A percentile compares a stretch with the other conserved stretches of the same genome.
These are phyloP conservation scores for Phytophthora vignae DNA, from an alignment of 352 stramenopile genomes.

Conservation along the genomic window DNA sequence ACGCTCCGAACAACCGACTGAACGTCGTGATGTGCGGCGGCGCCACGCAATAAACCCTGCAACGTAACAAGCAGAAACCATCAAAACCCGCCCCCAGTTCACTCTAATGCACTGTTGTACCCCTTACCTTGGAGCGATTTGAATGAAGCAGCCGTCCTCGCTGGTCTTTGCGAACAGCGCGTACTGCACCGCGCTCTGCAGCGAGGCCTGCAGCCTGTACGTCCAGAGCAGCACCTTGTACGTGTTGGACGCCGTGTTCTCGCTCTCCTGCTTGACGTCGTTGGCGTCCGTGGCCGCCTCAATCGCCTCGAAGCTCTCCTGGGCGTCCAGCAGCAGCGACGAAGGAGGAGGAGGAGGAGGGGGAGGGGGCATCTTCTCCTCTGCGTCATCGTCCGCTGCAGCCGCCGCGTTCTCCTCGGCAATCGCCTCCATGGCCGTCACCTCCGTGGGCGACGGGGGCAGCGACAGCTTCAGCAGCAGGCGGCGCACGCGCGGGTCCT, in stretches of 20 bases:
- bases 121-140: constrained; percentile 73
- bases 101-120: not conserved
- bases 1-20: constrained; percentile 71
- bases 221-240: constrained; percentile 84
- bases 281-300: constrained; percentile 65
- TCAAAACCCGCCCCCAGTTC: not conserved
- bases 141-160: constrained; percentile 84
- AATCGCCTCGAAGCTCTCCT: constrained; percentile 76
- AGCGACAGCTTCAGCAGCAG: constrained; percentile 56
- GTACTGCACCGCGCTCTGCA: constrained; percentile 80
- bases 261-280: constrained; percentile 75
- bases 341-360: constrained; percentile 6
- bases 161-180: constrained; percentile 82
- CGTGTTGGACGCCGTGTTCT: constrained; percentile 74
- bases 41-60: constrained; percentile 80
- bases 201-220: constrained; percentile 76
- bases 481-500: constrained; percentile 80
- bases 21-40: constrained; percentile 85
- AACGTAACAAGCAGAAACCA: constrained; percentile 7
- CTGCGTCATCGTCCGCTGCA: constrained; percentile 26
- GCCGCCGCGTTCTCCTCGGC: constrained; percentile 38
- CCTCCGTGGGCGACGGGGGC: constrained; percentile 31
- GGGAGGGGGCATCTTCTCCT: constrained; percentile 37
- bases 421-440: constrained; percentile 40
- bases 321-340: constrained; percentile 39